Percentiles rank a stretch among this genome's conserved stretches.
Evolutionary conservation across 495 filamentous ascomycete genomes (phyloP).

Genomic region (Evernia prunastri): DNA sequence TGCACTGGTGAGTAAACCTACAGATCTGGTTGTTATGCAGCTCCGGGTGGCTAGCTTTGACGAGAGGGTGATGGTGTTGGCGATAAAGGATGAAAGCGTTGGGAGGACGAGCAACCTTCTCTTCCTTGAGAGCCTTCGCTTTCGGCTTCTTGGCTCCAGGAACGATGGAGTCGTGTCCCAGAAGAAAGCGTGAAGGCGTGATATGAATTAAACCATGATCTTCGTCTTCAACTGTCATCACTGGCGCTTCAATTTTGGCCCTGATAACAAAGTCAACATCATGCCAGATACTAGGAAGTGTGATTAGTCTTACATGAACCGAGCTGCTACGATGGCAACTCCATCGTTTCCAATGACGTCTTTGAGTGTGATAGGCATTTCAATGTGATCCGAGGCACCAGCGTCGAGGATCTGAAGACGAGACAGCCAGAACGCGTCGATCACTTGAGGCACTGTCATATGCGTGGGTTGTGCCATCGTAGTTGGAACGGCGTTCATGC

Average conservation of each 20-base stretch:
- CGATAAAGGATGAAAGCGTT: constrained; percentile 43
- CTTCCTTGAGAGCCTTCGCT: constrained; percentile 16
- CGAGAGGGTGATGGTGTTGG: no score
- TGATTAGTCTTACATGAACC: constrained; percentile 1
- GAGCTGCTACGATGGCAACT: background rate
- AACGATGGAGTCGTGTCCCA: constrained; percentile 7
- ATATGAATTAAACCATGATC: background rate
- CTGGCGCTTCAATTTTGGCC: constrained; percentile 1
- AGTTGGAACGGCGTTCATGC: constrained; percentile 9
- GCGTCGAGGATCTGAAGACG: background rate
- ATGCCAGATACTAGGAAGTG: background rate
- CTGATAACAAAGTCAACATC: background rate
- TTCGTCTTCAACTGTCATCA: constrained; percentile 1
- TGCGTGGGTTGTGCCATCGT: background rate
- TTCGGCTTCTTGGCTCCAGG: constrained; percentile 6
- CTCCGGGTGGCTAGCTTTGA: no score
- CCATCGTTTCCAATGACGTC: background rate
- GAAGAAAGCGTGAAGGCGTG: background rate
- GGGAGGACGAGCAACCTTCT: constrained; percentile 38
- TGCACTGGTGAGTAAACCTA: no score
- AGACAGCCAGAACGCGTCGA: background rate
- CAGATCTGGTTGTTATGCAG: no score
- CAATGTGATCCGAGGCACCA: background rate
- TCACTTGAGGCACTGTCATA: background rate
- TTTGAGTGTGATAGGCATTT: constrained; percentile 2